A percentile compares a stretch with the other conserved stretches of the same genome.
These are phyloP conservation scores for Golubevia sp. DNA, from an alignment of 1,284 basidiomycete species.

Conservation along the genomic window DNA sequence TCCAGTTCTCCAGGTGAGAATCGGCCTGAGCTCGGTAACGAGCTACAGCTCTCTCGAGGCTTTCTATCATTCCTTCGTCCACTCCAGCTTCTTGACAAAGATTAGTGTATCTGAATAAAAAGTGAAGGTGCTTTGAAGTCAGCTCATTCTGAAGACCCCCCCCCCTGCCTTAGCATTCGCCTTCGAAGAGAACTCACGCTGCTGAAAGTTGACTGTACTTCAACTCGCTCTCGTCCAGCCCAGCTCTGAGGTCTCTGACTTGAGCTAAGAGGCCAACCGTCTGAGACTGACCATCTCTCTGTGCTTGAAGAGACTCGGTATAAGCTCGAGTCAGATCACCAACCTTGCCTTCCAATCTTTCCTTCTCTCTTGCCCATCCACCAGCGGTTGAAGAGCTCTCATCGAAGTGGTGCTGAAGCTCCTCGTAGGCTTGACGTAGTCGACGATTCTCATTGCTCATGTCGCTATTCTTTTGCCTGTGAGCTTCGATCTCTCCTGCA, in stretches of 20 bases:
- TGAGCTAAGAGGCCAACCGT: constrained; percentile 81
- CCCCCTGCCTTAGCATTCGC: too few species aligned
- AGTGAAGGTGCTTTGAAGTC: too few species aligned
- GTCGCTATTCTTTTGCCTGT: constrained; percentile 13
- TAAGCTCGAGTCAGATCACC: constrained; percentile 70
- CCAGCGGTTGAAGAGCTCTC: constrained; percentile 77
- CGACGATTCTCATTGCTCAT: constrained; percentile 74
- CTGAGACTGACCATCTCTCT: constrained; percentile 79
- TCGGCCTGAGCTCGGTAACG: constrained; percentile 40
- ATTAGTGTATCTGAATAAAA: constrained; percentile 12
- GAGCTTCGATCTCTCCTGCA: constrained; percentile 24
- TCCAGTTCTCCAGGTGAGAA: constrained; percentile 35
- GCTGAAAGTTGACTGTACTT: constrained; percentile 31
- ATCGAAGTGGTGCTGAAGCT: constrained; percentile 75
- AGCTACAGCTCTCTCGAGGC: constrained; percentile 24
- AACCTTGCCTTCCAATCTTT: constrained; percentile 76
- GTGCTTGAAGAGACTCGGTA: constrained; percentile 73
- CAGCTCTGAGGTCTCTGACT: constrained; percentile 77
- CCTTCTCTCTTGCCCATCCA: constrained; percentile 83
- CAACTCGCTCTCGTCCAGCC: constrained; percentile 78
- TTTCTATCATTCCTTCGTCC: constrained; percentile 26
- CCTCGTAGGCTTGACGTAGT: constrained; percentile 75
- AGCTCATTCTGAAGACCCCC: too few species aligned
- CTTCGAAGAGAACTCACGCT: constrained; percentile 4
- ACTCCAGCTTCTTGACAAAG: constrained; percentile 32